Evolutionary conservation across 2,329 filamentous ascomycete genomes (phyloP), one percentile per base, ranked within the genome.

Genomic region (Calonectria pteridis): DNA sequence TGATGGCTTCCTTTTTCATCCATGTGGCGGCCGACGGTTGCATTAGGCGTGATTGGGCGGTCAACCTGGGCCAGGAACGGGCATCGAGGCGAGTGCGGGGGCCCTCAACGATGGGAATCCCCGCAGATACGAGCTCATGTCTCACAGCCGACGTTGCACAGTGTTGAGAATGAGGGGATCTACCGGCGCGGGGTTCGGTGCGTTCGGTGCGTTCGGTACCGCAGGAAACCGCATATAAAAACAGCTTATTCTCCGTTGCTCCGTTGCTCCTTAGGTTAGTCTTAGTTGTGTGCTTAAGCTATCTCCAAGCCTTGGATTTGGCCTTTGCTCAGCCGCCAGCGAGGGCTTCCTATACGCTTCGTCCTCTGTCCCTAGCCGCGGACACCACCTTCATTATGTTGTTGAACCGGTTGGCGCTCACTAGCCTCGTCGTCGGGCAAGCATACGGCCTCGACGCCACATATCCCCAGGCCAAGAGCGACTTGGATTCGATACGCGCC

Each of bases 11-110:
- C 51, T 20, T n/a, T 55, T 55, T 33, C 51, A 33, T 33, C 51
- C 51, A n/a, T 46, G 51, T 55, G 51, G 51, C 55, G 55, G 55
- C 55, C 55, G 55, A 37, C 55, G 55, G 55, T 16, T n/a, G 31
- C 55, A 59, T 37, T n/a, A 59, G 55, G 33, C 31, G n/a, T 37
- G 0, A 35, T 59, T 18, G n/a, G n/a, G 55, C 55, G 55, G 55
- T 59, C 31, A 37, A 26, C 4, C 16, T n/a, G n/a, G 33, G 29
- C 55, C n/a, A 59, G 55, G 55, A 59, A 59, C 55, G 31, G 55
- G 33, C 55, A n/a, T 20, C 6, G 31, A 28, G n/a, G 6, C 20
- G 50, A 53, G 16, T 53, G 16, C 43, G 43, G 50, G 50, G 50
- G 26, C 13, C 4, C 28, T 53, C 50, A 29, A 29, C 26, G 50